Evolutionary conservation across 148 eudicot genomes (phyloP).

Genomic region (Vaccinium macrocarpon): DNA sequence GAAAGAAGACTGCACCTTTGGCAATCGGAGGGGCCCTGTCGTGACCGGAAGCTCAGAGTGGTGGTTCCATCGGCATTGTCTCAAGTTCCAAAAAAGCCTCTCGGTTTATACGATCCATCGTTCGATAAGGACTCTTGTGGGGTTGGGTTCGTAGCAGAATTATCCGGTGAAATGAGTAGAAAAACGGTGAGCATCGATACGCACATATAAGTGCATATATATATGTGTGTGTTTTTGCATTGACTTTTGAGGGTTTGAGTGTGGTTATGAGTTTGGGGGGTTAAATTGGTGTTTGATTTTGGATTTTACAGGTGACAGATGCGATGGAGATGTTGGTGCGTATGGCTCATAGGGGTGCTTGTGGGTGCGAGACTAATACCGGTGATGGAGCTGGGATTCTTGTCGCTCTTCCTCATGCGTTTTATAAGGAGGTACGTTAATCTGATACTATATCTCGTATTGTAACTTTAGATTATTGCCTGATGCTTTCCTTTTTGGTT

Average conservation of each 20-base stretch:
- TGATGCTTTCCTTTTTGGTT: background rate
- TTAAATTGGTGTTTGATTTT: background rate
- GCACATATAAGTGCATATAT: background rate
- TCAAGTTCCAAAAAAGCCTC: constrained; percentile 83
- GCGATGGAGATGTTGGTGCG: constrained; percentile 93
- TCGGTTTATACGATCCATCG: constrained; percentile 78
- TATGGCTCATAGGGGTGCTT: constrained; percentile 97
- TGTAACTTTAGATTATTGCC: background rate
- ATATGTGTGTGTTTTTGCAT: background rate
- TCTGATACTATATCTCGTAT: background rate
- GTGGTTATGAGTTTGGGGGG: background rate
- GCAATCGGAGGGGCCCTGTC: constrained; percentile 57
- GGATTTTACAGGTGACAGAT: constrained; percentile 68
- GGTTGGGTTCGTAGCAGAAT: constrained; percentile 93
- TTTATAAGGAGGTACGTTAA: constrained; percentile 63
- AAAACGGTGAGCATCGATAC: constrained; percentile 61
- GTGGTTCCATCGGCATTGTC: constrained; percentile 65
- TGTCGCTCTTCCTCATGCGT: constrained; percentile 87
- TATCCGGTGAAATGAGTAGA: constrained; percentile 72
- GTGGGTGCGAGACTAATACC: constrained; percentile 93
- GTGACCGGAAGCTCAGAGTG: constrained; percentile 48
- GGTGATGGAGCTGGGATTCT: constrained; percentile 99
- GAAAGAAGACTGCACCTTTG: constrained; percentile 36
- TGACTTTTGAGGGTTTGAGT: background rate
- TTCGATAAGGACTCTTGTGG: constrained; percentile 94